Evolutionary conservation across 2,329 filamentous ascomycete genomes (phyloP).

Genomic region (Pseudocercospora pini-densiflorae): DNA sequence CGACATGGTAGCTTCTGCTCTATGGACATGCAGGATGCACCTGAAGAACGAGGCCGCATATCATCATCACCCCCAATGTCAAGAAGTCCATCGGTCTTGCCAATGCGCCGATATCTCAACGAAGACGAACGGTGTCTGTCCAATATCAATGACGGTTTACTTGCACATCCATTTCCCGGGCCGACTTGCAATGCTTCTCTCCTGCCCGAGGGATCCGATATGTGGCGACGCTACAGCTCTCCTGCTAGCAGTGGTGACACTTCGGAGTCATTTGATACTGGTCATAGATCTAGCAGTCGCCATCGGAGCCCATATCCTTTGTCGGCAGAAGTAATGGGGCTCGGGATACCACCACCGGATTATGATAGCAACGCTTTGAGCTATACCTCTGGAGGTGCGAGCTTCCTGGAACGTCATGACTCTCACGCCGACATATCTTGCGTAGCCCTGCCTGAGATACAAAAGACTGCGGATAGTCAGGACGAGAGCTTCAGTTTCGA

Average conservation of each 20-base stretch:
- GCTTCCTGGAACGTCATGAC: neutral
- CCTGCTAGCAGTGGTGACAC: slow-evolving; percentile 17
- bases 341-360: slow-evolving; percentile 5
- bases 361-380: neutral
- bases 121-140: neutral
- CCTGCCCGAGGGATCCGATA: neutral
- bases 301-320: slow-evolving; percentile 3
- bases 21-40: neutral
- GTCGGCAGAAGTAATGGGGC: neutral
- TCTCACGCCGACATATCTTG: slow-evolving; percentile 8
- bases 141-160: neutral
- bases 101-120: neutral
- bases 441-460: slow-evolving; percentile 33
- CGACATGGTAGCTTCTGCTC: neutral
- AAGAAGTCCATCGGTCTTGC: neutral
- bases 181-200: neutral
- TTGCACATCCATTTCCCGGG: neutral
- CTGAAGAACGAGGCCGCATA: neutral
- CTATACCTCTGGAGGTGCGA: slow-evolving; percentile 11
- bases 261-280: slow-evolving; percentile 13
- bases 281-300: slow-evolving; percentile 16
- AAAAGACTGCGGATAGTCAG: slow-evolving; percentile 28
- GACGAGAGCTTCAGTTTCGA: slow-evolving; percentile 19
- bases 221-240: slow-evolving; percentile 6
- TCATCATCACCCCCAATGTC: neutral